Evolutionary conservation across 1,284 basidiomycete genomes (phyloP), one percentile per base, ranked within the genome.

Genomic region (Paramarasmius palmivorus): DNA sequence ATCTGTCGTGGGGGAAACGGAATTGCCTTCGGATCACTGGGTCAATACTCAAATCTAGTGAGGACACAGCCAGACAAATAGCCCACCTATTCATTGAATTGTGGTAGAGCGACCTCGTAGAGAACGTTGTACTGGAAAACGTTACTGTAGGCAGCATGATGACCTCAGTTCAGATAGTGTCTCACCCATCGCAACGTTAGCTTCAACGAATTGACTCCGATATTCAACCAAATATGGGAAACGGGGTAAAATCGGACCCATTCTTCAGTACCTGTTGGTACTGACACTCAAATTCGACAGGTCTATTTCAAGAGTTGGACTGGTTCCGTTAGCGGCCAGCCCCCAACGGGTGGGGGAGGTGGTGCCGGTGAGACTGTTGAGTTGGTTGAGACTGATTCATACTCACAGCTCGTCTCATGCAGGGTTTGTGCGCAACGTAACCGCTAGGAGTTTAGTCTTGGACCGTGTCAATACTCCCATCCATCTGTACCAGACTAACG

Each of bases 261-360:
- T n/a, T 25, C n/a, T 2, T 44, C 37, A n/a, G 50, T 32, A 10
- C 52, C 6, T 32, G 29, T 32, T 32, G 51, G 23, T 49, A 52
- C 44, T 60, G 60, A 50, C 53, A 52, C 26, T 20, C 25, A 12
- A 53, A 42, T 12, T 55, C 46, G 36, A 53, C 57, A 84, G 75
- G 73, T 84, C 6, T 86, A 86, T 65, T 79, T 86, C 70, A 87
- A 87, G 67, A 77, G 80, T 0, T 87, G 83, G 82, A 77, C 78
- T 17, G 84, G 77, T 9, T 72, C 74, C 14, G 71, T 77, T 5
- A 75, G 80, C 56, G 84, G 83, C 2, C 67, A 63, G 15, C 84
- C 84, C 6, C 85, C 84, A 1, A 84, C 79, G 22, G 83, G 82
- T 17, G 85, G 84, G 8, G 86, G 86, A 4, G 84, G 79, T 8